Percentiles rank a stretch among this genome's conserved stretches.
Evolutionary conservation across 331 rosid genomes (phyloP).

Genomic region (Erythrophleum ivorense): DNA sequence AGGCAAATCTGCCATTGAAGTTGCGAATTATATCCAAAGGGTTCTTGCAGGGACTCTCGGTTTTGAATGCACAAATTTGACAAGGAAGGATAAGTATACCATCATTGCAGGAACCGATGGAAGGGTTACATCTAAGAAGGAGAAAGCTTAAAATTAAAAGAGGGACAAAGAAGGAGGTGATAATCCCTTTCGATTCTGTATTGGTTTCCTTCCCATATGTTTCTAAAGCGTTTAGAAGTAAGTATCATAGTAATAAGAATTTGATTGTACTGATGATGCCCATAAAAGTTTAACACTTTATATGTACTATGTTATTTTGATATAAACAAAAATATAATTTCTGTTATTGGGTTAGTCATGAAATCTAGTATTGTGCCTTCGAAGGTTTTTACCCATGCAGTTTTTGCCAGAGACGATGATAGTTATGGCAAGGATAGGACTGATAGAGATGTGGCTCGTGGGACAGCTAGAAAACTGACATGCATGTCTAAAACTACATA

Average conservation of each 20-base stretch:
- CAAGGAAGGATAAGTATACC: slow-evolving; percentile 90
- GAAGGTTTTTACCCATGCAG: background rate
- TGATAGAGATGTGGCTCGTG: slow-evolving; percentile 39
- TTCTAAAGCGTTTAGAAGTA: slow-evolving; percentile 9
- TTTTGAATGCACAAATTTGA: slow-evolving; percentile 89
- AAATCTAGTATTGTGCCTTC: background rate
- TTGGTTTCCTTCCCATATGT: background rate
- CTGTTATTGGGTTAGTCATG: slow-evolving; percentile 20
- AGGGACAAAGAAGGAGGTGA: background rate
- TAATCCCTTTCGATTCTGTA: slow-evolving; percentile 33
- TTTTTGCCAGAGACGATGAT: background rate
- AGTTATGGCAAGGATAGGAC: slow-evolving; percentile 29
- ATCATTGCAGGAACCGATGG: slow-evolving; percentile 94
- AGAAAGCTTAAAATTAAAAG: background rate
- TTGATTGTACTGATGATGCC: slow-evolving; percentile 31
- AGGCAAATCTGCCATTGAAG: slow-evolving; percentile 84
- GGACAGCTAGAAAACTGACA: slow-evolving; percentile 46
- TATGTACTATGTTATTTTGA: slow-evolving; percentile 41
- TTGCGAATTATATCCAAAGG: slow-evolving; percentile 91
- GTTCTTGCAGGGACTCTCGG: slow-evolving; percentile 85
- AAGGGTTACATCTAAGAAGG: slow-evolving; percentile 59
- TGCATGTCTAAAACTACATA: slow-evolving; percentile 27
- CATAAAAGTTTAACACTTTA: slow-evolving; percentile 28
- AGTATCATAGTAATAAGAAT: slow-evolving; percentile 39
- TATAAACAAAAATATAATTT: slow-evolving; percentile 38